phyloP scores from a whole-genome alignment of 257 asterid genomes.

The Solanum chilense region DNA sequence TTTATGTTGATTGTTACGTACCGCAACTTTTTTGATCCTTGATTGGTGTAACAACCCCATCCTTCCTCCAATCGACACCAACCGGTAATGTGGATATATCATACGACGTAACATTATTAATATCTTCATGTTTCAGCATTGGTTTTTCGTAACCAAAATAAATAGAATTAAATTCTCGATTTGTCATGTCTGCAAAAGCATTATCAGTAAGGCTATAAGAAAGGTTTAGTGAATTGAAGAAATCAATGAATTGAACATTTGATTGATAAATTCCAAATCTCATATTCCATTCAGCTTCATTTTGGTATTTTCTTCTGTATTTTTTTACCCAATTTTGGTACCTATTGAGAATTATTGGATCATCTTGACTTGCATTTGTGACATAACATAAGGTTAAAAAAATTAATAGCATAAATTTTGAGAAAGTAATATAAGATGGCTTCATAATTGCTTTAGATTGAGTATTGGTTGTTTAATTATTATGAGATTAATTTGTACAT shows the following conservation, averaged over 20 bases:
- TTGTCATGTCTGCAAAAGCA: slow-evolving; percentile 60
- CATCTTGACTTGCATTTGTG: slow-evolving; percentile 10
- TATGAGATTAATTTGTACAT: background rate
- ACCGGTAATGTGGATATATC: slow-evolving; percentile 1
- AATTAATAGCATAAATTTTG: slow-evolving; percentile 1
- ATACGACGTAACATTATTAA: background rate
- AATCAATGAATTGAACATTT: slow-evolving; percentile 33
- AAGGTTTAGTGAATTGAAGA: slow-evolving; percentile 45
- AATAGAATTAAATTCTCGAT: slow-evolving; percentile 37
- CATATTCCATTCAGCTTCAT: slow-evolving; percentile 37
- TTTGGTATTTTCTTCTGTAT: slow-evolving; percentile 16
- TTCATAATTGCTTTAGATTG: slow-evolving; percentile 6
- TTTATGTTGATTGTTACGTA: slow-evolving; percentile 1
- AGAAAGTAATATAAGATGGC: slow-evolving; percentile 1
- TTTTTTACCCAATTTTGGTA: slow-evolving; percentile 34
- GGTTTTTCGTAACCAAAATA: slow-evolving; percentile 33
- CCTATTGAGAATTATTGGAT: slow-evolving; percentile 15
- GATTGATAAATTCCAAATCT: slow-evolving; percentile 50
- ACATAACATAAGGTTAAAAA: slow-evolving; percentile 10
- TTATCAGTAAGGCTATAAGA: slow-evolving; percentile 46
- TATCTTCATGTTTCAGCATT: background rate
- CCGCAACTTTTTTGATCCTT: slow-evolving; percentile 58
- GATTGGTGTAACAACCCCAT: slow-evolving; percentile 49
- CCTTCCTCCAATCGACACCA: slow-evolving; percentile 55
- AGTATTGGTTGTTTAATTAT: background rate